Evolutionary conservation across 345 rosid genomes (phyloP).

Genomic region (Geranium brycei): DNA sequence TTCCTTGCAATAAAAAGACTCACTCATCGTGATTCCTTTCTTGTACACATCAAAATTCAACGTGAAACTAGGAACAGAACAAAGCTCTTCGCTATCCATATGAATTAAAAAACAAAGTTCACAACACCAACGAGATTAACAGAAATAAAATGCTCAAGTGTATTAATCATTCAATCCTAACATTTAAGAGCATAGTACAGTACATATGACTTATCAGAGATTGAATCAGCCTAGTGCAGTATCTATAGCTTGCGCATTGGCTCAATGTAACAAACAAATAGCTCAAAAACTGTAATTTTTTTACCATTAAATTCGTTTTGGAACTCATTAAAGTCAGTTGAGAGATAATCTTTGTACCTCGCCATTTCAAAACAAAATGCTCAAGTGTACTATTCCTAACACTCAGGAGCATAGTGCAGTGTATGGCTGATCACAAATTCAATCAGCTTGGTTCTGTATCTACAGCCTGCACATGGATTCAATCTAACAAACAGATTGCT

Average conservation of each 20-base stretch:
- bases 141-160: not conserved
- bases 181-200: not conserved
- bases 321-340: not conserved
- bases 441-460: too few species aligned
- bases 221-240: not conserved
- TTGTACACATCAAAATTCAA: too few species aligned
- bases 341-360: not conserved
- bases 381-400: not conserved
- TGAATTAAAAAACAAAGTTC: too few species aligned
- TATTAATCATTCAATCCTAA: not conserved
- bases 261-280: not conserved
- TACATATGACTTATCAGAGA: not conserved
- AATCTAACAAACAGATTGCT: too few species aligned
- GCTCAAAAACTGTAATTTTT: not conserved
- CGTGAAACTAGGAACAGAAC: too few species aligned
- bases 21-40: too few species aligned
- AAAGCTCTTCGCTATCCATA: too few species aligned
- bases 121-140: not conserved
- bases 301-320: too few species aligned
- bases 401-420: not conserved
- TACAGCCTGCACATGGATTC: not conserved
- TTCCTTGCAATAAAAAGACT: too few species aligned
- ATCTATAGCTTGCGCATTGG: not conserved
- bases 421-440: too few species aligned
- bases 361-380: not conserved